Evolutionary conservation across 331 rosid genomes (phyloP).

Genomic region (Rhamnella rubrinervis): DNA sequence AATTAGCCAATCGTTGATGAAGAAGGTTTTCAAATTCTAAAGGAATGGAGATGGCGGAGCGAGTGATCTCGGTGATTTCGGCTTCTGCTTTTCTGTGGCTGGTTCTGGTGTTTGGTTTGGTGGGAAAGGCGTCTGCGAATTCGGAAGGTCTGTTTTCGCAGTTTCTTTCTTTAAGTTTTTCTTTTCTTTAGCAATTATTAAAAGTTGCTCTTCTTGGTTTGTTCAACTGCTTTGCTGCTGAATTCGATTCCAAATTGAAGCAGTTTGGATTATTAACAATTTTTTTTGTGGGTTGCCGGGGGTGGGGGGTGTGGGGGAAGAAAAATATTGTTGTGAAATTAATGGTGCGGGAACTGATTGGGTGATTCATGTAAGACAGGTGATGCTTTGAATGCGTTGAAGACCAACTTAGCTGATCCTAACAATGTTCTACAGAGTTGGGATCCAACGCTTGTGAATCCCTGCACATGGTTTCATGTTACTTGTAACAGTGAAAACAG

Average conservation of each 20-base stretch:
- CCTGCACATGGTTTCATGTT: conserved; percentile 94
- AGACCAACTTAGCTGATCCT: conserved; percentile 70
- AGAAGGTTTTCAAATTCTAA: neutral
- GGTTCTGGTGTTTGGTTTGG: conserved; percentile 43
- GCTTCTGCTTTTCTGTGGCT: conserved; percentile 41
- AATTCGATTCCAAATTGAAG: neutral
- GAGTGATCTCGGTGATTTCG: conserved; percentile 24
- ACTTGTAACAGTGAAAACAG: conserved; percentile 72
- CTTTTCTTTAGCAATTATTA: neutral
- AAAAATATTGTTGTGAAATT: conserved; percentile 5
- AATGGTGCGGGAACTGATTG: conserved; percentile 21
- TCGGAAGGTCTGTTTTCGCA: conserved; percentile 53
- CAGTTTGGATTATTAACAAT: neutral
- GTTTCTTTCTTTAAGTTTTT: conserved; percentile 21
- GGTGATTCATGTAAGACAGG: conserved; percentile 46
- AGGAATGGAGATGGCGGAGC: conserved; percentile 34
- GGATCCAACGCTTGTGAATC: conserved; percentile 96
- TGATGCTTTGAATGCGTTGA: conserved; percentile 76
- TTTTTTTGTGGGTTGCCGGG: too few relatives aligned
- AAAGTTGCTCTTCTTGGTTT: neutral
- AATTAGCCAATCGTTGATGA: conserved; percentile 2
- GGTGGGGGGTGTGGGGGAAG: too few relatives aligned
- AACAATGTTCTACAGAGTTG: conserved; percentile 91
- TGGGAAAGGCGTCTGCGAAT: conserved; percentile 46
- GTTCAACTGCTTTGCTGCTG: neutral